phyloP scores from a whole-genome alignment of 495 filamentous ascomycete species.

The Haplographium delicatum region DNA sequence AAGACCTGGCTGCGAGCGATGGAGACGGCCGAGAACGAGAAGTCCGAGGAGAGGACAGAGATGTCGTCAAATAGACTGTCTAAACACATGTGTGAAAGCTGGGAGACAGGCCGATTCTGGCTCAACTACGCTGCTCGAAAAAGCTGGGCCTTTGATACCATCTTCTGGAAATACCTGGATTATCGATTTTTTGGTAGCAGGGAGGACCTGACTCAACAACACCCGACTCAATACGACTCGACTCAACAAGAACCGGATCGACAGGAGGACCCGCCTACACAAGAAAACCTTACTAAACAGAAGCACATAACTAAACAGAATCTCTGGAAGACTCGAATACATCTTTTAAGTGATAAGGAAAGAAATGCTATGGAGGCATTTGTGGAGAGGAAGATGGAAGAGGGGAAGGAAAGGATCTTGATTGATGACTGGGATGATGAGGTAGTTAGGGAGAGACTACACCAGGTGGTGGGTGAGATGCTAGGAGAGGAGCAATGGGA shows the following conservation, averaged over 20 bases:
- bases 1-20: slow-evolving; percentile 28
- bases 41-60: slow-evolving; percentile 11
- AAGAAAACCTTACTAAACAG: neutral
- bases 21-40: too few relatives aligned
- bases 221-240: too few relatives aligned
- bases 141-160: slow-evolving; percentile 27
- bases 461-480: too few relatives aligned
- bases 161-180: slow-evolving; percentile 10
- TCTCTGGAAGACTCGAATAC: too few relatives aligned
- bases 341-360: too few relatives aligned
- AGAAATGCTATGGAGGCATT: too few relatives aligned
- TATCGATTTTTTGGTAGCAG: slow-evolving; percentile 1
- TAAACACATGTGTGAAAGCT: slow-evolving; percentile 28
- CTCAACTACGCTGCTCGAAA: slow-evolving; percentile 27
- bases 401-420: too few relatives aligned
- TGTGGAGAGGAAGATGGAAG: too few relatives aligned
- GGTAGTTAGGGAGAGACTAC: too few relatives aligned
- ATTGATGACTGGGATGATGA: too few relatives aligned
- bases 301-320: too few relatives aligned
- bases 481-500: neutral
- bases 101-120: slow-evolving; percentile 29
- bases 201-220: slow-evolving; percentile 10
- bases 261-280: neutral
- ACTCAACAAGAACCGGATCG: neutral
- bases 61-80: neutral